Percentiles rank a stretch among this genome's conserved stretches.
These are phyloP conservation scores for Amylostereum areolatum DNA, from an alignment of 1,284 basidiomycete species.

Conservation along the genomic window DNA sequence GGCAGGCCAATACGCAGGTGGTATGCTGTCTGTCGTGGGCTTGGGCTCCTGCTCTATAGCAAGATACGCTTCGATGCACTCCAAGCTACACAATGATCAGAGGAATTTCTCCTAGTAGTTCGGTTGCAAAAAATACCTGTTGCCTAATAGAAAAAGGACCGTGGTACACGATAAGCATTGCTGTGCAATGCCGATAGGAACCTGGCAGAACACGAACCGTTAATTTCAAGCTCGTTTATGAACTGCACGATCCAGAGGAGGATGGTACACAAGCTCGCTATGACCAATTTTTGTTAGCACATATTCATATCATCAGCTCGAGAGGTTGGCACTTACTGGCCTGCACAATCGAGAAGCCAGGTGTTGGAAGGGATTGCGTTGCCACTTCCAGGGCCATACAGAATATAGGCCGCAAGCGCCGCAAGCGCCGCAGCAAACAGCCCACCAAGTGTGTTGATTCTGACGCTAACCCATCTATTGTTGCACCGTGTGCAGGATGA, in stretches of 20 bases:
- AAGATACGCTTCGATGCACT: constrained; percentile 70
- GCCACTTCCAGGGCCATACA: constrained; percentile 35
- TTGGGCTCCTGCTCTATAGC: constrained; percentile 67
- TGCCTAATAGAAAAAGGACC: constrained; percentile 23
- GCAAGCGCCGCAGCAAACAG: constrained; percentile 48
- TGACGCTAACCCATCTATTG: constrained; percentile 46
- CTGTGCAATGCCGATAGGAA: constrained; percentile 1
- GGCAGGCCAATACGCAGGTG: constrained; percentile 77
- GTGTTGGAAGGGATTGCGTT: constrained; percentile 36
- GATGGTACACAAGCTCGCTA: constrained; percentile 47
- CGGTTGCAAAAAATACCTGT: constrained; percentile 32
- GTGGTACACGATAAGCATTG: background rate
- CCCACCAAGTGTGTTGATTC: constrained; percentile 45
- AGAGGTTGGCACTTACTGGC: constrained; percentile 25
- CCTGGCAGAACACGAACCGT: too few relatives aligned
- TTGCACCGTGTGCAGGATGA: too few relatives aligned
- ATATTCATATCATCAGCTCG: background rate
- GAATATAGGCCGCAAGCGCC: constrained; percentile 44
- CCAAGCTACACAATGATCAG: constrained; percentile 40
- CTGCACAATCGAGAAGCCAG: constrained; percentile 46
- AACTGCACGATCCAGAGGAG: constrained; percentile 49
- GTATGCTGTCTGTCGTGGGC: constrained; percentile 40
- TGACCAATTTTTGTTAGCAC: background rate
- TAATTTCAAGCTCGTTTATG: constrained; percentile 56
- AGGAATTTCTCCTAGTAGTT: background rate